Conservation (phyloP, 768 basidiomycete genomes). For the Amyloporia xantha region DNA sequence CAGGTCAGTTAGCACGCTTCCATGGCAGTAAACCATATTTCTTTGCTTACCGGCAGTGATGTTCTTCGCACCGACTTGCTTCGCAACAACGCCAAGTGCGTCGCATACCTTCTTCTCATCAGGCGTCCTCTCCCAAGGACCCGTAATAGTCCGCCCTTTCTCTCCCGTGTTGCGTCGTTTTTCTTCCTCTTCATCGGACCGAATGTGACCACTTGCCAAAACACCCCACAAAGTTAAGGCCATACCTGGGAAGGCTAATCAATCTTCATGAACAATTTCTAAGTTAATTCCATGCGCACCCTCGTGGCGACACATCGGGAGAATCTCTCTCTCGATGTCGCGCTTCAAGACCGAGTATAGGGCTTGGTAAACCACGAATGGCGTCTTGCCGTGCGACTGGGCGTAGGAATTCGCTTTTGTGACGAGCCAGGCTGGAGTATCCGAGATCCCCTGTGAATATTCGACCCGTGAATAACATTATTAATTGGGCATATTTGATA, state of each 20-base stretch:
- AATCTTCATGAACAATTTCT: not conserved
- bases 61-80: constrained; percentile 40
- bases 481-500: not conserved
- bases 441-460: constrained; percentile 18
- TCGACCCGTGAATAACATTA: not conserved
- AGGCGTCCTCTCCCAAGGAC: constrained; percentile 40
- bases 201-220: constrained; percentile 13
- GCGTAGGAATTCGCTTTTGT: constrained; percentile 34
- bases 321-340: constrained; percentile 38
- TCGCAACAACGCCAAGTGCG: constrained; percentile 44
- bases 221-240: constrained; percentile 19
- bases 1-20: not conserved
- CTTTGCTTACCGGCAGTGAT: constrained; percentile 37
- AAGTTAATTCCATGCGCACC: constrained; percentile 9
- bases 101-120: constrained; percentile 34
- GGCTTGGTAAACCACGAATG: constrained; percentile 40
- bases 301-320: constrained; percentile 25
- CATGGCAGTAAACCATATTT: not conserved
- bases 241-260: constrained; percentile 12
- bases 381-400: constrained; percentile 29
- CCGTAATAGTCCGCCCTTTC: constrained; percentile 25
- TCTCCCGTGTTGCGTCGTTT: constrained; percentile 19
- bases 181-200: constrained; percentile 20
- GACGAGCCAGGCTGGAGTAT: constrained; percentile 33
- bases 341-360: constrained; percentile 26